Percentiles rank a stretch among this genome's conserved stretches.
phyloP scores from a whole-genome alignment of 2,329 filamentous ascomycete genomes.

The Tothia fuscella region DNA sequence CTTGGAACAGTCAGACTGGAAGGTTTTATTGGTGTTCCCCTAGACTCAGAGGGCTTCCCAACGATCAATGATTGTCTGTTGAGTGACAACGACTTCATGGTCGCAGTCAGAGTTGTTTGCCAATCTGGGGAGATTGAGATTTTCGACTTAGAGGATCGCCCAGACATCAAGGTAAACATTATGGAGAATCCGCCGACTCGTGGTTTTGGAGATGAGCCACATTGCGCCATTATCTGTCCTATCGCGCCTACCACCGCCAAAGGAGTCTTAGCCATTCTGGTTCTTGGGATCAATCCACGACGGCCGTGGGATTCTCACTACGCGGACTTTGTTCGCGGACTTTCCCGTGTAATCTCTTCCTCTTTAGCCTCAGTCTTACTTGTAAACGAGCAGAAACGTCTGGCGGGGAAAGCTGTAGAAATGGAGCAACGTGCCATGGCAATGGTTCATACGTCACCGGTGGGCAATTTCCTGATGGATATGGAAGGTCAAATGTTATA shows the following conservation, averaged over 20 bases:
- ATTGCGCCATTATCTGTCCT: neutral
- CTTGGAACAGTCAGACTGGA: constrained; percentile 1
- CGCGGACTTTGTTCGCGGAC: constrained; percentile 48
- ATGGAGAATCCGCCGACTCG: constrained; percentile 6
- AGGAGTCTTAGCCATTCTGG: constrained; percentile 36
- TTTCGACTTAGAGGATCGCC: constrained; percentile 2
- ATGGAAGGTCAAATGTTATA: constrained; percentile 3
- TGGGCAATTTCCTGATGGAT: constrained; percentile 49
- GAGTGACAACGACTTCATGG: neutral
- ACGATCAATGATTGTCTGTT: constrained; percentile 1
- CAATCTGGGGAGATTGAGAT: constrained; percentile 1
- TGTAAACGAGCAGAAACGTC: constrained; percentile 55
- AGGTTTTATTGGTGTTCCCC: constrained; percentile 1
- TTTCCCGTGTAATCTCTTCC: constrained; percentile 28
- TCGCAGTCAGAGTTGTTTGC: neutral
- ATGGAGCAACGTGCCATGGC: constrained; percentile 33
- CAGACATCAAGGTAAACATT: neutral
- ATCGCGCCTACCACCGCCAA: constrained; percentile 2
- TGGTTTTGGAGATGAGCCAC: constrained; percentile 5
- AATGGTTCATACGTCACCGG: constrained; percentile 27
- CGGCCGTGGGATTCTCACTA: constrained; percentile 58
- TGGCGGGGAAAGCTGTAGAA: constrained; percentile 55
- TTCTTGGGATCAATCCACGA: constrained; percentile 54
- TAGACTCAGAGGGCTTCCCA: neutral
- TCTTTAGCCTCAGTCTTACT: constrained; percentile 57